Evolutionary conservation across 805 yeast genomes (phyloP).

Genomic region (Ogataea wickerhamii): DNA sequence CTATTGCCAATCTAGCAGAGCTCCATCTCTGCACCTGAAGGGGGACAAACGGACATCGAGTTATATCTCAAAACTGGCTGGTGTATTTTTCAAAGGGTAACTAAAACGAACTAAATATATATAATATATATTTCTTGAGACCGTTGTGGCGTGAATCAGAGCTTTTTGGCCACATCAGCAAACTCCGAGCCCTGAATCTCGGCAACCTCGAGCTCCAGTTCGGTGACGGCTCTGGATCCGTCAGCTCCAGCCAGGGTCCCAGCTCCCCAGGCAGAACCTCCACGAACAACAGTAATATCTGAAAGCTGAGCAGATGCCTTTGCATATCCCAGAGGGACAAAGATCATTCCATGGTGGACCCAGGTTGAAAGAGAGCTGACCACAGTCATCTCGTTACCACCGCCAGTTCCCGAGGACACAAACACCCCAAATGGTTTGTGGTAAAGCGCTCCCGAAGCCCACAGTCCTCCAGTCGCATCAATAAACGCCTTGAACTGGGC

Average conservation of each 20-base stretch:
- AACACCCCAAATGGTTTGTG: slow-evolving; percentile 77
- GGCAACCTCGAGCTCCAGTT: slow-evolving; percentile 62
- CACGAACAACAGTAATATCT: slow-evolving; percentile 64
- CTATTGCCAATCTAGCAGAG: neutral
- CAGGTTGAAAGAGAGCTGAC: slow-evolving; percentile 61
- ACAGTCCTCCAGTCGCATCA: slow-evolving; percentile 75
- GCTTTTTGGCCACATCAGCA: slow-evolving; percentile 40
- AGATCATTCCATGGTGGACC: slow-evolving; percentile 79
- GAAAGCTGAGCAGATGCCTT: slow-evolving; percentile 51
- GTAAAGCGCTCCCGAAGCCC: slow-evolving; percentile 70
- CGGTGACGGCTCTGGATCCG: slow-evolving; percentile 69
- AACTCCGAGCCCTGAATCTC: slow-evolving; percentile 66
- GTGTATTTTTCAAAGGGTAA: no score
- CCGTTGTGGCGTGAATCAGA: no score
- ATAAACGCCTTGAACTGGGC: slow-evolving; percentile 76
- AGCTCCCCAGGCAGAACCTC: slow-evolving; percentile 87
- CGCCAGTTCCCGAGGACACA: slow-evolving; percentile 76
- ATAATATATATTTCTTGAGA: no score
- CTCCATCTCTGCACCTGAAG: neutral
- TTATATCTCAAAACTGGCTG: neutral
- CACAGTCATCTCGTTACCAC: slow-evolving; percentile 77
- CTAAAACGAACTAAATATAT: no score
- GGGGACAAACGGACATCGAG: neutral
- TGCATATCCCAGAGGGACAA: slow-evolving; percentile 75
- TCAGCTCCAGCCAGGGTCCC: slow-evolving; percentile 75